Evolutionary conservation across 2,329 filamentous ascomycete genomes (phyloP).

Genomic region (Diaporthe vaccinii): DNA sequence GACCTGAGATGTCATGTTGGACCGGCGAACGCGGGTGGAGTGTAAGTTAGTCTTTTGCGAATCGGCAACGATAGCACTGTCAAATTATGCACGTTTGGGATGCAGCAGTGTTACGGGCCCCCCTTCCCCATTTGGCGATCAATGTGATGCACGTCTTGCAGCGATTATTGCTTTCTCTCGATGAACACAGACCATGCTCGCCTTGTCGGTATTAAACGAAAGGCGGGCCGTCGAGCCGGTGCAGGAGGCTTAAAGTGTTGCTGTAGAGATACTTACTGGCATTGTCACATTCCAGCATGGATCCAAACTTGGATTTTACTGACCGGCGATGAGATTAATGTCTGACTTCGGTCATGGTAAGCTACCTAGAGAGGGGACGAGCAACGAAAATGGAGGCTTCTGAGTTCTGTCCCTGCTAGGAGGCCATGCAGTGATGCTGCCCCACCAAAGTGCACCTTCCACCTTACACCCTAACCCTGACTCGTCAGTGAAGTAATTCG

Average conservation of each 20-base stretch:
- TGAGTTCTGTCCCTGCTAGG: not conserved
- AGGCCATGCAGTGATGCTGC: not conserved
- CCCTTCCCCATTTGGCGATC: slow-evolving; percentile 7
- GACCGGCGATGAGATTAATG: not conserved
- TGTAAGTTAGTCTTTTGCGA: slow-evolving; percentile 8
- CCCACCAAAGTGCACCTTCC: fast-evolving
- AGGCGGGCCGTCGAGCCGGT: slow-evolving; percentile 12
- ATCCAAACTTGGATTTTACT: not conserved
- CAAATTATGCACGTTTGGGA: slow-evolving; percentile 14
- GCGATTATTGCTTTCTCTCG: slow-evolving; percentile 3
- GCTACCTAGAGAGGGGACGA: not conserved
- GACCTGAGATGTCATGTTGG: slow-evolving; percentile 27
- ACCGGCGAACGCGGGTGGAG: not conserved
- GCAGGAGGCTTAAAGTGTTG: not conserved
- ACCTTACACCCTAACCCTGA: not conserved
- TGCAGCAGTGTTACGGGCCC: not conserved
- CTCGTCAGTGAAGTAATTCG: not conserved
- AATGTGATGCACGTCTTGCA: not conserved
- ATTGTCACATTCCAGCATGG: not conserved
- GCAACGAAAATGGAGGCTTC: not conserved
- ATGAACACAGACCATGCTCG: not conserved
- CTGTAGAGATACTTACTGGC: not conserved
- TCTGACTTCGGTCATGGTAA: not conserved
- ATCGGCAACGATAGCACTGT: slow-evolving; percentile 18
- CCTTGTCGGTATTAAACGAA: not conserved